phyloP scores from a whole-genome alignment of 805 yeast species.

The Clavispora asparagi region DNA sequence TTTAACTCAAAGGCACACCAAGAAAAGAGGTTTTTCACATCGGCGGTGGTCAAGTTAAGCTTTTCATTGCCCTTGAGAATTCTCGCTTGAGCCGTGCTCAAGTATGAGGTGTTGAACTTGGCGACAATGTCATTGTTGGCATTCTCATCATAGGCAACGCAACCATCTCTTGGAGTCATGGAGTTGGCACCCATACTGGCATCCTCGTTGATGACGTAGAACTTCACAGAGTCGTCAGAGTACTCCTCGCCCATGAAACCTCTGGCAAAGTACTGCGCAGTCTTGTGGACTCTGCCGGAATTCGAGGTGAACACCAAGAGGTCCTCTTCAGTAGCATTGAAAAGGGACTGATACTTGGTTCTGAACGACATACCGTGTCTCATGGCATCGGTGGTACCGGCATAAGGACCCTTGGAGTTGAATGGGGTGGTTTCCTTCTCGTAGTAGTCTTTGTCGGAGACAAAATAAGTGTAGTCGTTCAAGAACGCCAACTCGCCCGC shows the following conservation, averaged over 20 bases:
- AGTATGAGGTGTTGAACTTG: constrained; percentile 37
- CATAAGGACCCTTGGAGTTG: constrained; percentile 39
- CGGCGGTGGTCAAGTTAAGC: constrained; percentile 44
- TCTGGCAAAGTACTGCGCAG: constrained; percentile 51
- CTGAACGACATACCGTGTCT: constrained; percentile 47
- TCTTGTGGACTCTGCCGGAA: constrained; percentile 49
- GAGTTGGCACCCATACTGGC: constrained; percentile 51
- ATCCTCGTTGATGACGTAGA: constrained; percentile 43
- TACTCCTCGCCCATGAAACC: constrained; percentile 52
- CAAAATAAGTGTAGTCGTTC: constrained; percentile 50
- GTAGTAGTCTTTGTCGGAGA: constrained; percentile 27
- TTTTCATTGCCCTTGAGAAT: constrained; percentile 53
- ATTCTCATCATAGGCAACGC: constrained; percentile 33
- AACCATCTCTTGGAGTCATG: constrained; percentile 48
- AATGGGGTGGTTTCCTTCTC: constrained; percentile 50
- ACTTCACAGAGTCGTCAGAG: constrained; percentile 24
- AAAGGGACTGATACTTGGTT: constrained; percentile 44
- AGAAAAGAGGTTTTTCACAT: constrained; percentile 48
- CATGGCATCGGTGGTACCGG: constrained; percentile 48
- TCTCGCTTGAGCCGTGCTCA: constrained; percentile 52
- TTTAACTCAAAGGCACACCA: constrained; percentile 76
- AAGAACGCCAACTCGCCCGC: constrained; percentile 51
- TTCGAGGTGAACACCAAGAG: constrained; percentile 54
- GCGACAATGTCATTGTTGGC: constrained; percentile 19
- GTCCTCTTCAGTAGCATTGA: constrained; percentile 20